Base-by-base conservation (phyloP, 805 yeast genomes). In the Ogataea nakhonphanomensis region DNA sequence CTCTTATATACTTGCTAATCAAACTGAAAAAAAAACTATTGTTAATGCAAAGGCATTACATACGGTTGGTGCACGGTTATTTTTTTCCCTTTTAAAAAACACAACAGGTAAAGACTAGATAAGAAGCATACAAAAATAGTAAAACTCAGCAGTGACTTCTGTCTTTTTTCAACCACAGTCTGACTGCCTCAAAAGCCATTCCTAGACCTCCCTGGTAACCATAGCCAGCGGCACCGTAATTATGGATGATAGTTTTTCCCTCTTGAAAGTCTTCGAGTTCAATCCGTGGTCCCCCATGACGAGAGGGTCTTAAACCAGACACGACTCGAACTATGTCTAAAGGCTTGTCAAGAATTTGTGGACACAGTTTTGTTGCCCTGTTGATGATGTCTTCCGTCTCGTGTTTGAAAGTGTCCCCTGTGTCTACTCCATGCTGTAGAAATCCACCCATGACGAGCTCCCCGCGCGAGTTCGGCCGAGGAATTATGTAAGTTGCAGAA, bases 361-460 rank as follows among this genome's bases (percentile, higher is more conserved):
- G 84, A 17, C 64, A 54, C 27, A 77, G 57, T 25, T 57, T 64
- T 1, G 78, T 70, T 1, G 86, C 75, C 47, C 90, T 70, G n/a
- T n/a, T 21, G 10, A 37, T 37, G 12, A 37, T 81, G 46, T 80
- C 81, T 30, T 71, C 70, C 1, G 81, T 76, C 54, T 83, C 79
- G 26, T 64, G 64, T 22, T 62, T 67, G 49, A 67, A 75, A 1
- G 85, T 74, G 42, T 76, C 82, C 1, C 72, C 74, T 7, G 75
- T 67, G 78, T 79, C 77, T 52, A 77, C 74, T 44, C 73, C 76
- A 49, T 71, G 70, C 48, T 83, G 88, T 51, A 78, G 57, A 50
- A 70, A 84, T 2, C 95, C 95, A 17, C 95, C 95, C 12, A 85
- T 68, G 30, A 85, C 71, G 23, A 84, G 68, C 45, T 82, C 81